Conservation (phyloP, 108 stramenopile genomes). For the Epithemia pelagica region DNA sequence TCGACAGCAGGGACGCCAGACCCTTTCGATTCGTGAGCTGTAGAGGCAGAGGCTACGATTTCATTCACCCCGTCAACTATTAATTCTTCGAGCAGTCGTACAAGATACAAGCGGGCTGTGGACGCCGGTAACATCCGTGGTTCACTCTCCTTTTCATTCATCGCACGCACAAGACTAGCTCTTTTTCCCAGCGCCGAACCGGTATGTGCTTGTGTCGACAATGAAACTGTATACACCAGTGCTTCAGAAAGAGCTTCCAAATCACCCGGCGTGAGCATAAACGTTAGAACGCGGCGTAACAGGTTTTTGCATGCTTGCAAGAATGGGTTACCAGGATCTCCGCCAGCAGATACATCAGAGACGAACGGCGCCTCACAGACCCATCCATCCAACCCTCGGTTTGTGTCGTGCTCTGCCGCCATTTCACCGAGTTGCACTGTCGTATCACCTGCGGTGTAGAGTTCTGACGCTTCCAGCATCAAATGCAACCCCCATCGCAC, state of each 20-base stretch:
- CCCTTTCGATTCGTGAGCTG: constrained; percentile 20
- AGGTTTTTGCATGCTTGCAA: constrained; percentile 77
- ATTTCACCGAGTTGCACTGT: constrained; percentile 10
- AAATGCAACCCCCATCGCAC: constrained; percentile 82
- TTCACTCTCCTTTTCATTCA: constrained; percentile 4
- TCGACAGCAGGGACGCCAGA: constrained; percentile 25
- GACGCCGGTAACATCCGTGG: constrained; percentile 60
- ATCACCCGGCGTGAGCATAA: constrained; percentile 85
- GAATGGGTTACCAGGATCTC: constrained; percentile 73
- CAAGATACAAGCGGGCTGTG: constrained; percentile 71
- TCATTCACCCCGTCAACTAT: constrained; percentile 88
- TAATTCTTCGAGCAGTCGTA: constrained; percentile 81
- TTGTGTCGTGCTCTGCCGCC: background rate
- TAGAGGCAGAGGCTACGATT: constrained; percentile 62
- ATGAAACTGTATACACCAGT: constrained; percentile 75
- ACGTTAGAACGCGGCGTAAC: constrained; percentile 73
- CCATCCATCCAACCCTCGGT: constrained; percentile 30
- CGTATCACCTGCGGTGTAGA: constrained; percentile 52
- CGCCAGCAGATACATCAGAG: constrained; percentile 64
- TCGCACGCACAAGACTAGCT: background rate
- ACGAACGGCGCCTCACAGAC: constrained; percentile 55
- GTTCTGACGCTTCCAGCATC: constrained; percentile 80
- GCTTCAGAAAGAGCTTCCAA: constrained; percentile 80
- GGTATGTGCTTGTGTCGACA: background rate
- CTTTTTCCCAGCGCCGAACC: constrained; percentile 1